phyloP scores from a whole-genome alignment of 169 alveolate species.

The Plasmodium reichenowi region DNA sequence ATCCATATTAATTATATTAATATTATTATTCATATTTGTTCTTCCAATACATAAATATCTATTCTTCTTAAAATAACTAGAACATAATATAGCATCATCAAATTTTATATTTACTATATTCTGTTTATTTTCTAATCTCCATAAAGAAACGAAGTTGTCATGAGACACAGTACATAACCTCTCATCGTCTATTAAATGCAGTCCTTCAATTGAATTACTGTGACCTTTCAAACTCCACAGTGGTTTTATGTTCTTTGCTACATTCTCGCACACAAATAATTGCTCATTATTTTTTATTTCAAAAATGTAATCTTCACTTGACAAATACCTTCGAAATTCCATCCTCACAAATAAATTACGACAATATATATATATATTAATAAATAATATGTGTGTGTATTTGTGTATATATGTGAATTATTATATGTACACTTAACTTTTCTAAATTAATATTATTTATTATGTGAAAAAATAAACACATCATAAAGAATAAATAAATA shows the following conservation, averaged over 20 bases:
- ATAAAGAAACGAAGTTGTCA: constrained; percentile 33
- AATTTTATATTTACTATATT: constrained; percentile 34
- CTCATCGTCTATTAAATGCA: constrained; percentile 30
- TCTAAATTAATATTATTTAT: no score
- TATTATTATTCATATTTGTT: constrained; percentile 41
- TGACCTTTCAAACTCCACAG: constrained; percentile 70
- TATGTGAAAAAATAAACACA: no score
- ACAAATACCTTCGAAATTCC: constrained; percentile 41
- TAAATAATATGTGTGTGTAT: no score
- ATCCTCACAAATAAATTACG: background rate
- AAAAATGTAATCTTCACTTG: constrained; percentile 63
- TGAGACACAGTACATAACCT: constrained; percentile 36
- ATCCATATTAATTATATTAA: constrained; percentile 45
- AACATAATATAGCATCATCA: constrained; percentile 38
- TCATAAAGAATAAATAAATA: no score
- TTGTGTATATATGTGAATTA: no score
- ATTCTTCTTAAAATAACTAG: constrained; percentile 20
- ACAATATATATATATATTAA: no score
- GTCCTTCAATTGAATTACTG: constrained; percentile 49
- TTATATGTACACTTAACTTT: no score
- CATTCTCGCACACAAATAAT: constrained; percentile 7
- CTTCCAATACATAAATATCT: constrained; percentile 34
- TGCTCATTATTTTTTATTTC: constrained; percentile 64
- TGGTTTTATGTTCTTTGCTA: constrained; percentile 31
- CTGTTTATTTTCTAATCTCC: constrained; percentile 16